These are phyloP conservation scores for Umbelopsis sp. DNA, from an alignment of 192 early-diverging fungal species.

Conservation along the genomic window DNA sequence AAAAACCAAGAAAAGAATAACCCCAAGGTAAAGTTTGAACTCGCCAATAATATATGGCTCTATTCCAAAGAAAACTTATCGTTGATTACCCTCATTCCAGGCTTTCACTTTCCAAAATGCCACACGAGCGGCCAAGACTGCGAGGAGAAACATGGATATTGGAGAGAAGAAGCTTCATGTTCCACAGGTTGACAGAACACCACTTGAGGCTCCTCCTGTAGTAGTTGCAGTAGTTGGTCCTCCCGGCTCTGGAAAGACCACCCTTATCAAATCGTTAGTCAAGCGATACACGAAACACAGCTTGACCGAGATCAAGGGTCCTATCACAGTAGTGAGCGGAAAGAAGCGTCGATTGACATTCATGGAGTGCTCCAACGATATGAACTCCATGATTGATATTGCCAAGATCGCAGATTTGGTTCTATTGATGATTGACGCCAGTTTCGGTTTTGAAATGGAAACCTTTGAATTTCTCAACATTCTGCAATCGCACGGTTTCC, in stretches of 20 bases:
- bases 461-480: constrained; percentile 99
- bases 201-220: constrained; percentile 87
- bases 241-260: constrained; percentile 91
- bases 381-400: constrained; percentile 97
- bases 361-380: constrained; percentile 95
- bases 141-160: constrained; percentile 81
- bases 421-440: constrained; percentile 93
- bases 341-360: constrained; percentile 96
- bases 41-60: neutral
- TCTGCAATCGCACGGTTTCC: constrained; percentile 96
- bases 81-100: constrained; percentile 35
- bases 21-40: constrained; percentile 64
- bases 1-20: constrained; percentile 86
- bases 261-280: constrained; percentile 95
- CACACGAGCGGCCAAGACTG: constrained; percentile 74
- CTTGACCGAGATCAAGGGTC: constrained; percentile 88
- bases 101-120: constrained; percentile 76
- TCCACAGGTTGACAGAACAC: constrained; percentile 92
- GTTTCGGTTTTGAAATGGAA: constrained; percentile 99
- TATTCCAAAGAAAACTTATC: neutral
- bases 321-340: constrained; percentile 95
- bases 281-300: constrained; percentile 96
- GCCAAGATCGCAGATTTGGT: constrained; percentile 97
- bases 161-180: constrained; percentile 94
- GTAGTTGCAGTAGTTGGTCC: constrained; percentile 97